A percentile compares a stretch with the other conserved stretches of the same genome.
These are phyloP conservation scores for Larix kaempferi DNA, from an alignment of 75 land plant species.

Conservation along the genomic window DNA sequence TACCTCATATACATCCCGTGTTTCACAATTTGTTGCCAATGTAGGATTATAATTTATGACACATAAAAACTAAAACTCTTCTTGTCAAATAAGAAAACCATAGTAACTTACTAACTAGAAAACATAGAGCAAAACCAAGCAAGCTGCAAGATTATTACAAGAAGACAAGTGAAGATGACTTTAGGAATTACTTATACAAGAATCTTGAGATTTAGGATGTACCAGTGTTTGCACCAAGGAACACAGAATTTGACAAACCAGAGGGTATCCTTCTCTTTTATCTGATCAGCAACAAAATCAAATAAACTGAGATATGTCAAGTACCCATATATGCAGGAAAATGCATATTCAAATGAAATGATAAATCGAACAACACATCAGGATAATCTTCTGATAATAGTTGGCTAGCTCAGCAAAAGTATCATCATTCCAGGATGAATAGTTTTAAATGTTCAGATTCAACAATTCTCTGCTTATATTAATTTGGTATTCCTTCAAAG, in stretches of 20 bases:
- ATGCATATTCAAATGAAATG: too few species aligned
- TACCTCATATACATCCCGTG: too few species aligned
- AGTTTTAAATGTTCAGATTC: too few species aligned
- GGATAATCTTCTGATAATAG: too few species aligned
- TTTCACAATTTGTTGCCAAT: too few species aligned
- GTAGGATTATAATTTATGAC: too few species aligned
- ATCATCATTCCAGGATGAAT: too few species aligned
- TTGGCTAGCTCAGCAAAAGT: too few species aligned
- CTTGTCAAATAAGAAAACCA: background rate
- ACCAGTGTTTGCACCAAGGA: slow-evolving; percentile 98
- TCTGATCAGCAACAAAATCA: slow-evolving; percentile 23
- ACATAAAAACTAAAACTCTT: background rate
- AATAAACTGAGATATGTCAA: background rate
- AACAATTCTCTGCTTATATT: too few species aligned
- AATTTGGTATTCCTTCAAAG: too few species aligned
- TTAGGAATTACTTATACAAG: background rate
- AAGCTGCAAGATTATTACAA: background rate
- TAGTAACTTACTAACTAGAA: background rate
- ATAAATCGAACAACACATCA: too few species aligned
- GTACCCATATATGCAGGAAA: too few species aligned
- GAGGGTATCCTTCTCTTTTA: slow-evolving; percentile 88
- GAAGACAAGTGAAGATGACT: background rate
- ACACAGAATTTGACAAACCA: slow-evolving; percentile 93
- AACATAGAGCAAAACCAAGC: background rate
- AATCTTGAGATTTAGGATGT: slow-evolving; percentile 6